phyloP scores from a whole-genome alignment of 306 rosid species.

The Pyrus bretschneideri region DNA sequence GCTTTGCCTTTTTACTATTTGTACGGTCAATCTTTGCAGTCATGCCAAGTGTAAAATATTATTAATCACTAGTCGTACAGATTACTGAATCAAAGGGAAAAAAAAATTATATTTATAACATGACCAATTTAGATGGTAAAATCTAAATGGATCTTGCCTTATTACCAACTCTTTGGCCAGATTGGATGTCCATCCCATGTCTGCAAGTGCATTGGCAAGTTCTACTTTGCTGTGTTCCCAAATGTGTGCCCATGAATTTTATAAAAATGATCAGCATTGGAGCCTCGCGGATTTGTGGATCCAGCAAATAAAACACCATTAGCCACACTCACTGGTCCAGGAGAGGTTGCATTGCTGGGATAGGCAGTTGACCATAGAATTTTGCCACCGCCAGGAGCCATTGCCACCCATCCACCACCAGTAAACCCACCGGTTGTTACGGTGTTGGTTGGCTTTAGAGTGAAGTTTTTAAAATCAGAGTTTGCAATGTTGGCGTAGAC shows the following conservation, averaged over 20 bases:
- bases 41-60: background rate
- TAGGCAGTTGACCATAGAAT: conserved; percentile 41
- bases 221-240: too few relatives aligned
- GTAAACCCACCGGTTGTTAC: conserved; percentile 9
- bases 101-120: too few relatives aligned
- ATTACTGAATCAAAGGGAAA: background rate
- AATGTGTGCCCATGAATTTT: too few relatives aligned
- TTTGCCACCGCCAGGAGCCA: conserved; percentile 36
- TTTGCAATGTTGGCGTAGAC: conserved; percentile 53
- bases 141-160: too few relatives aligned
- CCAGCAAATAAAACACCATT: conserved; percentile 45
- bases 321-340: conserved; percentile 48
- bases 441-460: conserved; percentile 31
- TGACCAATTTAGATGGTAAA: too few relatives aligned
- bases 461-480: conserved; percentile 21
- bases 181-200: too few relatives aligned
- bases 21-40: background rate
- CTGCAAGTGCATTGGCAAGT: too few relatives aligned
- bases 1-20: background rate
- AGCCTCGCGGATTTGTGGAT: conserved; percentile 28
- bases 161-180: too few relatives aligned
- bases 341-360: conserved; percentile 17
- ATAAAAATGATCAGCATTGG: background rate
- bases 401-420: conserved; percentile 50
- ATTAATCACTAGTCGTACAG: background rate